Evolutionary conservation across 2,329 filamentous ascomycete genomes (phyloP).

Genomic region (Verticillium nonalfalfae): DNA sequence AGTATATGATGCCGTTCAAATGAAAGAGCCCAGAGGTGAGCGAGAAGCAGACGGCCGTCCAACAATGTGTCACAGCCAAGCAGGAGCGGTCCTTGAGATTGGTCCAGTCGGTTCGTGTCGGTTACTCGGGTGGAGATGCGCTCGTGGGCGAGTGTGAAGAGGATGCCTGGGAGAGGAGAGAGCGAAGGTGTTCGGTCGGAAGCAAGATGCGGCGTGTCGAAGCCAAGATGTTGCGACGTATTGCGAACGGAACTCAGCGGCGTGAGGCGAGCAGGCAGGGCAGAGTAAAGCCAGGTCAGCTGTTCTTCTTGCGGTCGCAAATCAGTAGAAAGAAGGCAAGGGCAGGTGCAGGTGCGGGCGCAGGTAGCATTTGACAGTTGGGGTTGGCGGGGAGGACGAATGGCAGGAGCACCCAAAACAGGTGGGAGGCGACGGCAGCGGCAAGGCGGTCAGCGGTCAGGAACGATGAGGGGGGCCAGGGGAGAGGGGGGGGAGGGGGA

Average conservation of each 20-base stretch:
- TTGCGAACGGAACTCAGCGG: neutral
- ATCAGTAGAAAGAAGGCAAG: neutral
- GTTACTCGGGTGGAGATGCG: too few species aligned
- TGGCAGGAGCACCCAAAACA: neutral
- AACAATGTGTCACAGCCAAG: too few species aligned
- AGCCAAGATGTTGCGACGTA: neutral
- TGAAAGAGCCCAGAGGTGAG: too few species aligned
- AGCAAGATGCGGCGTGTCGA: neutral
- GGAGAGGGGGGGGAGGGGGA: neutral
- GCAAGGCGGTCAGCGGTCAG: neutral
- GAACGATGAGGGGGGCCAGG: neutral
- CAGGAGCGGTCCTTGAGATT: too few species aligned
- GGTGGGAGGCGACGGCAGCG: neutral
- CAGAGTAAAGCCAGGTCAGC: neutral
- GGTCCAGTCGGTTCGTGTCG: too few species aligned
- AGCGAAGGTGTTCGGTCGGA: neutral
- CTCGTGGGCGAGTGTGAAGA: too few species aligned
- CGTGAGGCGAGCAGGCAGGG: neutral
- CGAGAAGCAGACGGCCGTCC: too few species aligned
- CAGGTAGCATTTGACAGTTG: neutral
- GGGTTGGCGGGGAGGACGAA: neutral
- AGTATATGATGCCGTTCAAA: neutral
- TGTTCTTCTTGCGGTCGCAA: neutral
- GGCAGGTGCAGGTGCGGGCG: neutral
- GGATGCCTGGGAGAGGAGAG: too few species aligned